A percentile compares a stretch with the other conserved stretches of the same genome.
Conservation (phyloP, 805 yeast species). For the Pichia cephalocereana region DNA sequence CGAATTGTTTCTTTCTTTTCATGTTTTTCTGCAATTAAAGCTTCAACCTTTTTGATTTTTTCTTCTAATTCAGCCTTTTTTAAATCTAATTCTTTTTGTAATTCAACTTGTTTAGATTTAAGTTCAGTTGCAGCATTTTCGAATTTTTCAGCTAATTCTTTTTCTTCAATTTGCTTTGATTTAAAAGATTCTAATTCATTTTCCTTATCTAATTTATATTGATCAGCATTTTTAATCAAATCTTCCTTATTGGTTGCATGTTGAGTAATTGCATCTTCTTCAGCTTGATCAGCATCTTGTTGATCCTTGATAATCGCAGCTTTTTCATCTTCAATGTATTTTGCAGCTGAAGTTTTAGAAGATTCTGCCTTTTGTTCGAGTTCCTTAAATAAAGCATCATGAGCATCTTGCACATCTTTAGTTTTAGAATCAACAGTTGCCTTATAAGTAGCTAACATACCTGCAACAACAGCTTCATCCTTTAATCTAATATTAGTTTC, state of each 20-base stretch:
- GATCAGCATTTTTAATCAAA: constrained; percentile 33
- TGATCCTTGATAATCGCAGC: constrained; percentile 37
- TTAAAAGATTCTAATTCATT: constrained; percentile 23
- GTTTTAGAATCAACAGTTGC: constrained; percentile 34
- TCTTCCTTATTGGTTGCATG: constrained; percentile 38
- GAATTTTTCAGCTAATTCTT: constrained; percentile 26
- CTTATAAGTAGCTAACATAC: constrained; percentile 30
- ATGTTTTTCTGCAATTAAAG: constrained; percentile 32
- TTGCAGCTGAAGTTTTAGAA: constrained; percentile 26
- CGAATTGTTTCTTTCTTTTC: constrained; percentile 27
- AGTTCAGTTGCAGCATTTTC: constrained; percentile 33
- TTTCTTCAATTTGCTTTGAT: constrained; percentile 24
- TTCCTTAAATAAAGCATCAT: constrained; percentile 17
- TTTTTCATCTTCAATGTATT: constrained; percentile 33
- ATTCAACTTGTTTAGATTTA: constrained; percentile 29
- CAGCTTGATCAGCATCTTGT: constrained; percentile 37
- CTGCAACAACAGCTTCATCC: constrained; percentile 25
- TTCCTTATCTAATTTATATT: constrained; percentile 29
- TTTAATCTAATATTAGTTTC: constrained; percentile 21
- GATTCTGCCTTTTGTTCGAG: constrained; percentile 19
- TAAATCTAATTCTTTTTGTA: constrained; percentile 28
- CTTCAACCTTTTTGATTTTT: constrained; percentile 27
- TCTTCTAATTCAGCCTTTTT: constrained; percentile 30
- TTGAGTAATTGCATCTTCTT: constrained; percentile 35
- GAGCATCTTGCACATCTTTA: constrained; percentile 18